These are phyloP conservation scores for Phytophthora nicotianae DNA, from an alignment of 352 stramenopile species.

Conservation along the genomic window DNA sequence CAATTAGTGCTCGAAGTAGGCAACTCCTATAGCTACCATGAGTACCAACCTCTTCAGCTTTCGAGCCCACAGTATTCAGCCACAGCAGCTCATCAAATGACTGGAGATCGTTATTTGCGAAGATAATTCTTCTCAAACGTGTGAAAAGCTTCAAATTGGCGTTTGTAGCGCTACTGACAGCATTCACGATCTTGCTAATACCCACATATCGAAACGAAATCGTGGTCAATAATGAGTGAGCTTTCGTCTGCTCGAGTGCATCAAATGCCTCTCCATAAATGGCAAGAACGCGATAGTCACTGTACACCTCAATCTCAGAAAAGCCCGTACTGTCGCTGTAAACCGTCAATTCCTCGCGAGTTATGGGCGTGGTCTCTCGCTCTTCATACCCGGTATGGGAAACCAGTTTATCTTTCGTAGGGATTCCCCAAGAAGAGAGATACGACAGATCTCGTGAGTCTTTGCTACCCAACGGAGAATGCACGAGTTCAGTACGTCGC, in stretches of 20 bases:
- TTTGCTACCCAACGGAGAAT: constrained; percentile 9
- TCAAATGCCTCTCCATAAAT: constrained; percentile 76
- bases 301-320: constrained; percentile 74
- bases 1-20: background rate
- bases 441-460: constrained; percentile 18
- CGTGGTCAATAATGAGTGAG: constrained; percentile 54
- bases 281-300: constrained; percentile 66
- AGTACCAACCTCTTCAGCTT: constrained; percentile 65
- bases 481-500: constrained; percentile 7
- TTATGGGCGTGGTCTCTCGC: constrained; percentile 43
- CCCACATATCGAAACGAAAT: constrained; percentile 71
- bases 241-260: constrained; percentile 60
- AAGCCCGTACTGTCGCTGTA: constrained; percentile 65
- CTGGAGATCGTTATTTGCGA: constrained; percentile 71
- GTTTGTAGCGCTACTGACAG: constrained; percentile 35
- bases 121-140: constrained; percentile 56
- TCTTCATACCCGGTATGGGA: constrained; percentile 30
- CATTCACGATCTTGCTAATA: constrained; percentile 48
- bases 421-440: constrained; percentile 9
- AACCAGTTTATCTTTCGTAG: constrained; percentile 4
- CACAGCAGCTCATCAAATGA: constrained; percentile 71
- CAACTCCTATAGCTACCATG: background rate
- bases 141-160: constrained; percentile 69
- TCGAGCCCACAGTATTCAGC: constrained; percentile 52
- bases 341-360: constrained; percentile 51